Evolutionary conservation across 2,329 filamentous ascomycete genomes (phyloP).

Genomic region (Arthroderma sp.): DNA sequence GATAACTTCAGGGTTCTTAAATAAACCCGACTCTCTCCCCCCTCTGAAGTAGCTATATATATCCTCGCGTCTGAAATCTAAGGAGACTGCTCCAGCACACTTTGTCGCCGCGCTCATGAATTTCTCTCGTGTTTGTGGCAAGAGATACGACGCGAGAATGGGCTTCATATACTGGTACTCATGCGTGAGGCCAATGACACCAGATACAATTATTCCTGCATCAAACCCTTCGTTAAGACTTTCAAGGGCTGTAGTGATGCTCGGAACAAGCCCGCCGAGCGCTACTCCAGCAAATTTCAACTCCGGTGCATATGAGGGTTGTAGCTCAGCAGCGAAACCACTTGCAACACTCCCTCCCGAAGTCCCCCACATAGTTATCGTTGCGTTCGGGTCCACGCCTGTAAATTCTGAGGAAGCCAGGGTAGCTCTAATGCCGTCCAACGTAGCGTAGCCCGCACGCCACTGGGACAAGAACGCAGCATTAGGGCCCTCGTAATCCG

Average conservation of each 20-base stretch:
- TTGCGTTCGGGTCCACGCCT: constrained; percentile 24
- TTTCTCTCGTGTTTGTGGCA: constrained; percentile 13
- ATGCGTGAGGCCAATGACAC: constrained; percentile 20
- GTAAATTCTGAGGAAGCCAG: constrained; percentile 21
- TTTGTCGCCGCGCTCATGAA: constrained; percentile 17
- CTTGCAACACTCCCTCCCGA: constrained; percentile 43
- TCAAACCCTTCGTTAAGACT: constrained; percentile 23
- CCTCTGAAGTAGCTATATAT: constrained; percentile 16
- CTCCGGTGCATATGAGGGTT: constrained; percentile 41
- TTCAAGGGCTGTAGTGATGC: constrained; percentile 29
- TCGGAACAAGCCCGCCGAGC: constrained; percentile 38
- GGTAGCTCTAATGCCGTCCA: constrained; percentile 36
- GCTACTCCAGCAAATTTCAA: constrained; percentile 39
- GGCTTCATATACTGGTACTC: constrained; percentile 18
- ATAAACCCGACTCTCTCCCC: constrained; percentile 14
- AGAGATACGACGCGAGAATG: constrained; percentile 14
- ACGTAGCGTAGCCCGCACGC: constrained; percentile 33
- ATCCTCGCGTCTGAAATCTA: constrained; percentile 16
- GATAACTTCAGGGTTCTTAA: constrained; percentile 11
- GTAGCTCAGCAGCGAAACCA: constrained; percentile 41
- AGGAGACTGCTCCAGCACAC: constrained; percentile 17
- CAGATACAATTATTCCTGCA: constrained; percentile 28
- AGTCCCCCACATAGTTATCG: constrained; percentile 43
- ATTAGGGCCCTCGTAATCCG: constrained; percentile 37
- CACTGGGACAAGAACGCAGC: constrained; percentile 35